A percentile compares a stretch with the other conserved stretches of the same genome.
phyloP scores from a whole-genome alignment of 805 yeast genomes.

The Metschnikowia sp. region DNA sequence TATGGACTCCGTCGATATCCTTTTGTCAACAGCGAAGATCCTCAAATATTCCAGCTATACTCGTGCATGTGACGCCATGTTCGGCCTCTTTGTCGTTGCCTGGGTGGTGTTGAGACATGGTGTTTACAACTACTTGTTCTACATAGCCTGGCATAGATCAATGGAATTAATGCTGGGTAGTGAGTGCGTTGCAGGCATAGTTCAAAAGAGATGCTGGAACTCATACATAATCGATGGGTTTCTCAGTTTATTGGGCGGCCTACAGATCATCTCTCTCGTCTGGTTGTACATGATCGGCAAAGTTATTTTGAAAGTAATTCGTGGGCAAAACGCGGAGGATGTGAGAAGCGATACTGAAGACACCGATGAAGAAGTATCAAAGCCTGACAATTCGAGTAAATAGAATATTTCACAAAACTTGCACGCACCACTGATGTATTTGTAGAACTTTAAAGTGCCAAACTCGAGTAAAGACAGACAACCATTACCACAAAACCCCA shows the following conservation, averaged over 20 bases:
- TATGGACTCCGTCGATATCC: slow-evolving; percentile 82
- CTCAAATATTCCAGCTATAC: slow-evolving; percentile 67
- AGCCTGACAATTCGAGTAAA: slow-evolving; percentile 1
- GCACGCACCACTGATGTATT: not conserved
- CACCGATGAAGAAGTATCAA: slow-evolving; percentile 28
- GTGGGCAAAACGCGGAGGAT: slow-evolving; percentile 80
- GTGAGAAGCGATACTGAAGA: slow-evolving; percentile 81
- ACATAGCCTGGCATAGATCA: slow-evolving; percentile 51
- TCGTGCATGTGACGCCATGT: slow-evolving; percentile 62
- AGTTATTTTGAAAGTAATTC: slow-evolving; percentile 66
- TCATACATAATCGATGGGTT: slow-evolving; percentile 45
- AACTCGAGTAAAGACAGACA: slow-evolving; percentile 34
- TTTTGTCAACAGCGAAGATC: slow-evolving; percentile 70
- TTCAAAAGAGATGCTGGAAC: slow-evolving; percentile 49
- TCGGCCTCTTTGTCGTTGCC: slow-evolving; percentile 58
- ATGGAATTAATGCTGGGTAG: slow-evolving; percentile 41
- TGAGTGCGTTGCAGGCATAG: slow-evolving; percentile 35
- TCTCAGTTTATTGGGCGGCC: slow-evolving; percentile 53
- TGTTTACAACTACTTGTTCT: slow-evolving; percentile 62
- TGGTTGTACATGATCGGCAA: slow-evolving; percentile 76
- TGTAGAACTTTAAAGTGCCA: slow-evolving; percentile 7
- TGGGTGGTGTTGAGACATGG: slow-evolving; percentile 79
- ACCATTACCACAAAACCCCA: slow-evolving; percentile 56
- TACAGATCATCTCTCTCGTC: slow-evolving; percentile 61
- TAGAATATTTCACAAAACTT: not conserved